phyloP scores from a whole-genome alignment of 805 yeast genomes.

The Lipomyces starkeyi region DNA sequence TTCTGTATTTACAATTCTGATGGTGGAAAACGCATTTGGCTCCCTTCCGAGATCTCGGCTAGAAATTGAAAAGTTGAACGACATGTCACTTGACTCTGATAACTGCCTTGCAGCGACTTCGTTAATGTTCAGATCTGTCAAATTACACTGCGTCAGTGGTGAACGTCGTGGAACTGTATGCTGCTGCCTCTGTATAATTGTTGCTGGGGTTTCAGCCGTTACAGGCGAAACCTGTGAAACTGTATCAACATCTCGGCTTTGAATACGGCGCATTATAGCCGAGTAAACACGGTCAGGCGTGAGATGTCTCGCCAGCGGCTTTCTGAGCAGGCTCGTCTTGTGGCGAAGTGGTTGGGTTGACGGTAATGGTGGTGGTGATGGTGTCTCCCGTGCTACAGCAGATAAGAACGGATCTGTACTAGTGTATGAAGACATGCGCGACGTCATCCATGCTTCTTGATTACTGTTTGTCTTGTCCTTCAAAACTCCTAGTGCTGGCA shows the following conservation, averaged over 20 bases:
- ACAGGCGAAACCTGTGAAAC: background rate
- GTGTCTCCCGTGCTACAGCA: background rate
- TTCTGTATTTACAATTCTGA: background rate
- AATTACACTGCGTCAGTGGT: background rate
- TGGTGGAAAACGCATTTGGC: conserved; percentile 2
- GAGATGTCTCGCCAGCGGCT: conserved; percentile 3
- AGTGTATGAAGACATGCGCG: conserved; percentile 12
- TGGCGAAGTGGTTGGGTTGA: background rate
- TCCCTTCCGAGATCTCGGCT: background rate
- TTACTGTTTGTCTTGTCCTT: conserved; percentile 13
- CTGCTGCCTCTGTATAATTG: background rate
- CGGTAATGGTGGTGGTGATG: background rate
- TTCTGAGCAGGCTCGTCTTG: background rate
- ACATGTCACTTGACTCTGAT: background rate
- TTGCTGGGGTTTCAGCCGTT: background rate
- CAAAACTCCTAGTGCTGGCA: background rate
- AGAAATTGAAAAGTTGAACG: background rate
- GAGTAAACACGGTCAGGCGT: conserved; percentile 9
- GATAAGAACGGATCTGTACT: conserved; percentile 10
- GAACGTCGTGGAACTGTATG: background rate
- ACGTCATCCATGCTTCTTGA: conserved; percentile 1
- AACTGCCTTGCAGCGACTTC: background rate
- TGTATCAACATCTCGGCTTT: background rate
- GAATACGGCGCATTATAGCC: conserved; percentile 1
- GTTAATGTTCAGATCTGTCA: background rate